A percentile compares a stretch with the other conserved stretches of the same genome.
These are phyloP conservation scores for Oryza rufipogon DNA, from an alignment of 176 grass and related monocot genomes.

Conservation along the genomic window DNA sequence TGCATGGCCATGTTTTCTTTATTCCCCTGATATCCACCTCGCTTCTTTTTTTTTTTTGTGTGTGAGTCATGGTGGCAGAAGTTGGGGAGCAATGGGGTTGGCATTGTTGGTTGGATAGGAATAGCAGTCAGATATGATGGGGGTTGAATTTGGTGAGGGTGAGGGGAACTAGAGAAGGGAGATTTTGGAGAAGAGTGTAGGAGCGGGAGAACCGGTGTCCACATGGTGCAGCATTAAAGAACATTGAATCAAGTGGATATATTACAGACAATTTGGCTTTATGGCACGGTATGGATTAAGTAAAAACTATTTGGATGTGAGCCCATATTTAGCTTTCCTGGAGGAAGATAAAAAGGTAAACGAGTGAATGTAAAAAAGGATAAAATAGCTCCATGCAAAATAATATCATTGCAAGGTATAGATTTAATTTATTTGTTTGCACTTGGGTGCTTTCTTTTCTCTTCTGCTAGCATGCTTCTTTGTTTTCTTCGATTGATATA, in stretches of 20 bases:
- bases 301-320: not conserved
- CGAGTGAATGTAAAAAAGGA: not conserved
- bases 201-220: not conserved
- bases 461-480: not conserved
- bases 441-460: not conserved
- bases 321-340: not conserved
- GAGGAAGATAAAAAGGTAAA: not conserved
- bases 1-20: slow-evolving; percentile 1
- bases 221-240: not conserved
- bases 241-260: not conserved
- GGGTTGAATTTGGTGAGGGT: not conserved
- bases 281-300: not conserved
- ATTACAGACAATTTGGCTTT: not conserved
- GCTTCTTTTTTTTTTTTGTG: not conserved
- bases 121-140: not conserved
- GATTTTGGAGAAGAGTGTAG: not conserved
- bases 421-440: not conserved
- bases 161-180: not conserved
- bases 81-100: not conserved
- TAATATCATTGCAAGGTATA: not conserved
- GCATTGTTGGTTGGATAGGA: not conserved
- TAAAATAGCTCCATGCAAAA: not conserved
- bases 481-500: slow-evolving; percentile 16
- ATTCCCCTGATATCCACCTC: not conserved
- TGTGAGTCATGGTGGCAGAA: not conserved